These are phyloP conservation scores for Xylariomycetidae sp. DNA, from an alignment of 2,329 filamentous ascomycete genomes.

Conservation along the genomic window DNA sequence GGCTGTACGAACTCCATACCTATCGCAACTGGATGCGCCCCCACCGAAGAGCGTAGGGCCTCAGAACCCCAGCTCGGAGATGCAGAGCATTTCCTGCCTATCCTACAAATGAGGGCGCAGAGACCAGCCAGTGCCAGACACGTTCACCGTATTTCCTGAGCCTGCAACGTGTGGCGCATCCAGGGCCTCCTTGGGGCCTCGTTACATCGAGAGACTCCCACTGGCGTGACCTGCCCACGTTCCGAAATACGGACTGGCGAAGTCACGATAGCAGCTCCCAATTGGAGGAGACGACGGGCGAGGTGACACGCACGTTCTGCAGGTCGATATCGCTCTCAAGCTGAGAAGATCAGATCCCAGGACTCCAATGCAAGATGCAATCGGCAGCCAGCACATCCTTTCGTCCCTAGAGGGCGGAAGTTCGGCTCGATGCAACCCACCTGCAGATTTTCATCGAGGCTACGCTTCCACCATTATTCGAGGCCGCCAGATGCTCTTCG, in stretches of 20 bases:
- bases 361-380: constrained; percentile 14
- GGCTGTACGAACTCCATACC: too few relatives aligned
- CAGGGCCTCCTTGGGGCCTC: too few relatives aligned
- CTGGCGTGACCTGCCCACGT: too few relatives aligned
- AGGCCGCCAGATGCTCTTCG: constrained; percentile 20
- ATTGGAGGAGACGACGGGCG: background rate
- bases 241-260: constrained; percentile 3
- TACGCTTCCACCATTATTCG: constrained; percentile 20
- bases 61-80: too few relatives aligned
- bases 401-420: constrained; percentile 16
- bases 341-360: constrained; percentile 12
- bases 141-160: background rate
- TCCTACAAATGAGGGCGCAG: too few relatives aligned
- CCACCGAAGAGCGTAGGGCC: too few relatives aligned
- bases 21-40: too few relatives aligned
- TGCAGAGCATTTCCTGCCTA: too few relatives aligned
- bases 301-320: background rate
- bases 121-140: background rate
- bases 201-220: too few relatives aligned
- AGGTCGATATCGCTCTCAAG: constrained; percentile 13
- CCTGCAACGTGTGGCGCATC: too few relatives aligned
- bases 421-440: constrained; percentile 22
- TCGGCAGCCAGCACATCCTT: constrained; percentile 12
- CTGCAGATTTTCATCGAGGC: constrained; percentile 19
- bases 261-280: background rate